Evolutionary conservation across 148 eudicot genomes (phyloP).

Genomic region (Cornus controversa): DNA sequence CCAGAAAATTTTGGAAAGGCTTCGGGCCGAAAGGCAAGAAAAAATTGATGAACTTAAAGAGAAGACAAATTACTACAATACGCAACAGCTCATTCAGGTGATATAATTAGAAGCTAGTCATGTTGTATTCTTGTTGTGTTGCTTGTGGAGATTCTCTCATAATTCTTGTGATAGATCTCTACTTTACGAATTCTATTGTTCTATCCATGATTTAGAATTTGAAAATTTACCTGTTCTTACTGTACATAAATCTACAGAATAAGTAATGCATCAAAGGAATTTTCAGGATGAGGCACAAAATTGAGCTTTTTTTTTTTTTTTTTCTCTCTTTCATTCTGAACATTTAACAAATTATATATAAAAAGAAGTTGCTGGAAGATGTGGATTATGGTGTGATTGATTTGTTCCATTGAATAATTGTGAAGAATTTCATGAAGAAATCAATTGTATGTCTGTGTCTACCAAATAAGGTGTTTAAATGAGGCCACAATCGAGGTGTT

Average conservation of each 20-base stretch:
- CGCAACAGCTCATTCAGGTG: conserved; percentile 98
- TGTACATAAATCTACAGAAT: too few species aligned
- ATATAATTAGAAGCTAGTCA: background rate
- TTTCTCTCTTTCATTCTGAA: too few species aligned
- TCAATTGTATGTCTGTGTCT: background rate
- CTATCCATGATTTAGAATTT: background rate
- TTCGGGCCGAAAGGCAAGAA: conserved; percentile 76
- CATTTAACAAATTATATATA: too few species aligned
- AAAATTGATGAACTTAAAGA: conserved; percentile 97
- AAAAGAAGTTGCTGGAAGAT: background rate
- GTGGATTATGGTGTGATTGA: background rate
- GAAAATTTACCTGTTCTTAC: too few species aligned
- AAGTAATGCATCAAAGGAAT: background rate
- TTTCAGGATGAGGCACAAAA: too few species aligned
- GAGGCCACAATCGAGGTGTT: too few species aligned
- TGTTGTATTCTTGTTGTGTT: background rate
- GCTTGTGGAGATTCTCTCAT: conserved; percentile 5
- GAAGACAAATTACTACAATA: conserved; percentile 78
- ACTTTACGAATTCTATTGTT: background rate
- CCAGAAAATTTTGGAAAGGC: conserved; percentile 76
- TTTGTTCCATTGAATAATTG: background rate
- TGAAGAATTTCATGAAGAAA: background rate
- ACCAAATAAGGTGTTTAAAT: too few species aligned
- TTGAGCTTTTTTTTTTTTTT: too few species aligned
- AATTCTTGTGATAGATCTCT: background rate